phyloP scores from a whole-genome alignment of 2,329 filamentous ascomycete species.

The Cercospora sp. region DNA sequence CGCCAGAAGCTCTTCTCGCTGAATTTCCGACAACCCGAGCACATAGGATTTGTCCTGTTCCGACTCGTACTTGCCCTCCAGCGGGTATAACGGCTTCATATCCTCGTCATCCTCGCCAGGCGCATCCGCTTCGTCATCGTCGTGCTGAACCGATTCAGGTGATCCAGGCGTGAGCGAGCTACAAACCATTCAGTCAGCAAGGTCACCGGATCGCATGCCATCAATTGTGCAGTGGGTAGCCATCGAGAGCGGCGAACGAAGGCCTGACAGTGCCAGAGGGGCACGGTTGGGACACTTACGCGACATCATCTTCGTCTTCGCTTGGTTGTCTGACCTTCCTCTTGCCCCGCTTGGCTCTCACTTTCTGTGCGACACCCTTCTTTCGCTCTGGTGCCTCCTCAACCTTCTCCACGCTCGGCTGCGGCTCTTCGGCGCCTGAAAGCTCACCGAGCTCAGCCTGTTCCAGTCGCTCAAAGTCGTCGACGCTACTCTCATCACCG shows the following conservation, averaged over 20 bases:
- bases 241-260: neutral
- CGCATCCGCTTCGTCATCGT: slow-evolving; percentile 61
- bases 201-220: neutral
- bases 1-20: slow-evolving; percentile 85
- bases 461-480: slow-evolving; percentile 50
- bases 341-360: slow-evolving; percentile 41
- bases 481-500: slow-evolving; percentile 48
- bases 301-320: slow-evolving; percentile 70
- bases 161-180: slow-evolving; percentile 49
- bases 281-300: slow-evolving; percentile 60
- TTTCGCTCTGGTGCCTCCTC: slow-evolving; percentile 39
- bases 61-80: slow-evolving; percentile 77
- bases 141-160: slow-evolving; percentile 81
- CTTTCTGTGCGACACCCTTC: slow-evolving; percentile 51
- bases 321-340: slow-evolving; percentile 56
- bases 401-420: slow-evolving; percentile 41
- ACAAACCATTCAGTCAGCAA: slow-evolving; percentile 10
- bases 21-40: slow-evolving; percentile 82
- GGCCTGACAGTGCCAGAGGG: neutral
- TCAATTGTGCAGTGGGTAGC: slow-evolving; percentile 11
- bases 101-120: slow-evolving; percentile 41
- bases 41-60: slow-evolving; percentile 61
- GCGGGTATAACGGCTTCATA: slow-evolving; percentile 70
- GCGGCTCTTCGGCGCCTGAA: slow-evolving; percentile 54
- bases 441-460: slow-evolving; percentile 50